Base-by-base conservation (phyloP, 306 rosid genomes). In the Cajanus cajan region DNA sequence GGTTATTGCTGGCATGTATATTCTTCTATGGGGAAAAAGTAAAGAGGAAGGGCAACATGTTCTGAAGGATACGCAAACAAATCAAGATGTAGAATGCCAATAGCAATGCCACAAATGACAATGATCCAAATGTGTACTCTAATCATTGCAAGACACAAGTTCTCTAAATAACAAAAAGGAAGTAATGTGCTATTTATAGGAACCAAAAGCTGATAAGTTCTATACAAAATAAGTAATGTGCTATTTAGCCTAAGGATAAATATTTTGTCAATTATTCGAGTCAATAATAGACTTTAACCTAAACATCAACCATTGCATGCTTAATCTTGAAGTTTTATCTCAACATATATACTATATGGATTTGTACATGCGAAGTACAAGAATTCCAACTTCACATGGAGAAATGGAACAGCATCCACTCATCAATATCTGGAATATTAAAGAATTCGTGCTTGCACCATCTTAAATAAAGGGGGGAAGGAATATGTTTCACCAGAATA, bases 1-100 rank as follows among this genome's bases (percentile, higher is more conserved):
- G 16, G 94, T 95, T 79, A 88, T 95, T 86, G 71, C 68, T 48
- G 97, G 97, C 67, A 85, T 92, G 95, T 95, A 95, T 63, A 71
- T 88, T 80, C 92, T 90, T 82, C 76, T 90, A 9, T 90, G 97
- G 98, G 97, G 97, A 4, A 95, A 92, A 82, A 77, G 80, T 45
- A 87, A 73, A 33, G 95, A 90, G 70, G 68, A 47, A 71, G 80
- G 80, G 73, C 83, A 76, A 55, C 24, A 24, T 54, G 51, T 48
- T 47, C 8, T 15, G 81, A 86, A 80, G 77, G 92, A 83, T 25
- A 69, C 41, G 34, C 88, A 85, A 81, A 78, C 82, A 81, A 68
- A 72, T 39, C 90, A 80, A 74, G 93, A 76, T 58, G 79, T 47
- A 74, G 89, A 74, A 76, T 62, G 71, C 45, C 86, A 63, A 70